Conservation (phyloP, 176 grass and related monocot species). For the Triticum monococcum region DNA sequence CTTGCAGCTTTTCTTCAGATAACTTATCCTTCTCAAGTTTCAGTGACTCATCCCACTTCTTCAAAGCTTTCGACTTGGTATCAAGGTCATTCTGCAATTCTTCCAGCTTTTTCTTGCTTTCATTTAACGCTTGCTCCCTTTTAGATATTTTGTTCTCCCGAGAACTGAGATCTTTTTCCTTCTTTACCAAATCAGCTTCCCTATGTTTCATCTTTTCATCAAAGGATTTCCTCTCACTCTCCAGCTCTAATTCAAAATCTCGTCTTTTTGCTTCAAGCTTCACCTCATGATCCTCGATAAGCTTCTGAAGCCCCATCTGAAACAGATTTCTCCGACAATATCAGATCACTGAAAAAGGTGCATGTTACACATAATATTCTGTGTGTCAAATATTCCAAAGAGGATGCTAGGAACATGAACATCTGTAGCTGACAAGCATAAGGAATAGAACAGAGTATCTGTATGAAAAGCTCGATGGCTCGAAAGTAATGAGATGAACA, state of each 20-base stretch:
- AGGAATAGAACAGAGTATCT: not conserved
- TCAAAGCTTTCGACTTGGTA: conserved; percentile 68
- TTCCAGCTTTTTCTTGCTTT: conserved; percentile 59
- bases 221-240: conserved; percentile 62
- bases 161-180: conserved; percentile 57
- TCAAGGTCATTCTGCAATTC: conserved; percentile 69
- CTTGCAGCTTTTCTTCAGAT: conserved; percentile 54
- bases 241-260: conserved; percentile 73
- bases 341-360: conserved; percentile 21
- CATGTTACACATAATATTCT: not conserved
- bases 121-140: conserved; percentile 59
- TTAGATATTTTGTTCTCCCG: conserved; percentile 60
- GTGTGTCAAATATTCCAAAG: not conserved
- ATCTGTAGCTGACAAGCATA: not conserved
- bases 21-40: conserved; percentile 57
- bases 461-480: not conserved
- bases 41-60: conserved; percentile 71
- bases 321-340: conserved; percentile 17
- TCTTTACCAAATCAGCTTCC: conserved; percentile 50
- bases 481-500: not conserved
- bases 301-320: conserved; percentile 78
- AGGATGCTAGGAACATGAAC: not conserved
- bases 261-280: conserved; percentile 63
- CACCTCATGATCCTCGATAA: conserved; percentile 72
- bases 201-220: conserved; percentile 57